Evolutionary conservation across 305 asterid genomes (phyloP), one percentile per base, ranked within the genome.

Genomic region (Fraxinus xanthoxyloides): DNA sequence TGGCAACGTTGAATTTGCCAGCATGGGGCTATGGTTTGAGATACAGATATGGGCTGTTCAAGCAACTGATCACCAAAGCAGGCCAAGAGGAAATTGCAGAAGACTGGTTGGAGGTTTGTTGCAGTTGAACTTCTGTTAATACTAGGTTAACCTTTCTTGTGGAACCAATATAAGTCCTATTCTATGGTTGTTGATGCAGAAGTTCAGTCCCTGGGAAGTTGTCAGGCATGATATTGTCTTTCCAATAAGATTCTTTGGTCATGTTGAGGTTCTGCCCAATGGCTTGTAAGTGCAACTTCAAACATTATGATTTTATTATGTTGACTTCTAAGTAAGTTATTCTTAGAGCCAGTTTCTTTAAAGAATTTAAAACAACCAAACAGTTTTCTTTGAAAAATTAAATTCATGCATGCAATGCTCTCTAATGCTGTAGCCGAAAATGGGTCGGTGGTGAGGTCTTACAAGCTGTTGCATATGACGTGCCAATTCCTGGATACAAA

Each of bases 11-110:
- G 87, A 94, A 89, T 85, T 89, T 97, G 87, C 99, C 99, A n/a
- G 99, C 99, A 23, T 97, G 99, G 99, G 99, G 99, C 26, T 97
- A 97, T 87, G 99, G 99, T 78, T 88, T 97, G 91, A 92, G 99
- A 87, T 97, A 97, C 89, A 92, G 93, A 87, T 93, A 97, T 80
- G 99, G 99, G 34, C 91, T 94, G 72, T 97, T 97, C 88, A 97
- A 97, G 94, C 99, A 97, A 85, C 87, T 85, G 76, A 94, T 97
- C 83, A 81, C 92, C 80, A 92, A 91, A 87, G 90, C 90, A 77
- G 99, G 99, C 78, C 99, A 97, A 85, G 98, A 92, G 83, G 99
- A 97, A 89, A 84, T 78, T 84, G 96, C 98, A 40, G 98, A 94
- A 80, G 98, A 97, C 88, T 97, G 99, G 99, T 82, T 94, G 90